A percentile compares a stretch with the other conserved stretches of the same genome.
Evolutionary conservation across 805 yeast genomes (phyloP).

Genomic region (Candida krabiensis): DNA sequence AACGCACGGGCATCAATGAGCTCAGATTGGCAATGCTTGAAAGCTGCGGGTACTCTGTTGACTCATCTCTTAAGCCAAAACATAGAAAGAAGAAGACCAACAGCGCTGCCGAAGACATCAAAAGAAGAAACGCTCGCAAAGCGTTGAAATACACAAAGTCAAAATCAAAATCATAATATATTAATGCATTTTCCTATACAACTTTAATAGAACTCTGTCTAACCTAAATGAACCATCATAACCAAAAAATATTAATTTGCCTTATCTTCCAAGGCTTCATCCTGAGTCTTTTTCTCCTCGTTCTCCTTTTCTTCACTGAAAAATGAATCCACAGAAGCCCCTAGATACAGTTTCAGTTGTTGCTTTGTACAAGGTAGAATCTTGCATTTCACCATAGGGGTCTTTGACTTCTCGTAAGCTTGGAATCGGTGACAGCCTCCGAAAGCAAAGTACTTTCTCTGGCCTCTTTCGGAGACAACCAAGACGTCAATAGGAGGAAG

Average conservation of each 20-base stretch:
- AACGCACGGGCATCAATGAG: conserved; percentile 54
- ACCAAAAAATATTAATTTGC: too few relatives aligned
- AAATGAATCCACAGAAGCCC: conserved; percentile 60
- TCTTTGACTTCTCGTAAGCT: conserved; percentile 66
- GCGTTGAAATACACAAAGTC: conserved; percentile 8
- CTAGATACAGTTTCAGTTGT: conserved; percentile 68
- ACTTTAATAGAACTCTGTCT: too few relatives aligned
- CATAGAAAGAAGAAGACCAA: conserved; percentile 10
- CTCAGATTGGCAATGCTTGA: conserved; percentile 52
- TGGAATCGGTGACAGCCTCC: conserved; percentile 92
- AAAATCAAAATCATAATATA: conserved; percentile 1
- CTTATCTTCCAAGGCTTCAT: too few relatives aligned
- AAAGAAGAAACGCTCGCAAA: conserved; percentile 15
- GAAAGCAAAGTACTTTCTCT: conserved; percentile 71
- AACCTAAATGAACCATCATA: too few relatives aligned
- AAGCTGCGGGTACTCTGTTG: conserved; percentile 44
- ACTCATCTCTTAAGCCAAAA: conserved; percentile 13
- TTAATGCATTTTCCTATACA: too few relatives aligned
- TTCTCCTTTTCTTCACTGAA: too few relatives aligned
- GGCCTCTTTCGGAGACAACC: conserved; percentile 61
- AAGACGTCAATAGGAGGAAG: conserved; percentile 83
- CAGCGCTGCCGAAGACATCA: conserved; percentile 12
- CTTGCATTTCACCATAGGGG: conserved; percentile 61
- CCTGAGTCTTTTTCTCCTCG: too few relatives aligned
- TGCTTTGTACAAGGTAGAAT: conserved; percentile 72